phyloP scores from a whole-genome alignment of 2,329 filamentous ascomycete species.

The Septoria petroselini region DNA sequence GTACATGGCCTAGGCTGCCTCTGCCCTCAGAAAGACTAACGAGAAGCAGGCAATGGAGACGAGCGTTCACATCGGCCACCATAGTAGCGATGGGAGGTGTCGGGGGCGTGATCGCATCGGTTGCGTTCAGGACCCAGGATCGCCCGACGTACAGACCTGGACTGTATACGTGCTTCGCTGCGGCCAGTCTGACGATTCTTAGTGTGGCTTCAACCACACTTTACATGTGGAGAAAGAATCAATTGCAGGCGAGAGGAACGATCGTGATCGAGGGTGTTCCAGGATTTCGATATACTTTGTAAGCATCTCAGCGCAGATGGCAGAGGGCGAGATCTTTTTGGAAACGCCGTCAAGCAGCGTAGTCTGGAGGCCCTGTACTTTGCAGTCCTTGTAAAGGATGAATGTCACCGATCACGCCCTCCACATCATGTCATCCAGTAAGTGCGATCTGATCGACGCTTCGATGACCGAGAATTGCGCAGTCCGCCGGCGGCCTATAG shows the following conservation, averaged over 20 bases:
- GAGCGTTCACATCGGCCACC: constrained; percentile 47
- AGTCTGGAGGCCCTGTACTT: too few relatives aligned
- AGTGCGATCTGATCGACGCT: too few relatives aligned
- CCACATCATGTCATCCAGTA: too few relatives aligned
- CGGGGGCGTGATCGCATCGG: constrained; percentile 69
- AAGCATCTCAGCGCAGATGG: neutral
- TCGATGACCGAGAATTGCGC: too few relatives aligned
- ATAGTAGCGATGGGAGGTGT: constrained; percentile 69
- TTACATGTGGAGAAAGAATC: constrained; percentile 13
- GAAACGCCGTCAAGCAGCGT: too few relatives aligned
- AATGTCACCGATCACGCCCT: too few relatives aligned
- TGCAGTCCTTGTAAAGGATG: too few relatives aligned
- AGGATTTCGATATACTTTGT: constrained; percentile 14
- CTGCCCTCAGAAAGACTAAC: too few relatives aligned
- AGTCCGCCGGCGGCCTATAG: too few relatives aligned
- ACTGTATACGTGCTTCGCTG: constrained; percentile 11
- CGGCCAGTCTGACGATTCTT: constrained; percentile 9
- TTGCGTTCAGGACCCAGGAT: constrained; percentile 59
- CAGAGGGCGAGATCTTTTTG: too few relatives aligned
- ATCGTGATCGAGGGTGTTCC: constrained; percentile 15
- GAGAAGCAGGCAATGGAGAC: constrained; percentile 89
- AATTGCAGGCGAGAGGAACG: constrained; percentile 11
- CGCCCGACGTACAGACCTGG: constrained; percentile 12
- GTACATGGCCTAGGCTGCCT: too few relatives aligned
- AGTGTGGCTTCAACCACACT: constrained; percentile 12